phyloP scores from a whole-genome alignment of 805 yeast genomes.

The Zygoascus biomembranicola region DNA sequence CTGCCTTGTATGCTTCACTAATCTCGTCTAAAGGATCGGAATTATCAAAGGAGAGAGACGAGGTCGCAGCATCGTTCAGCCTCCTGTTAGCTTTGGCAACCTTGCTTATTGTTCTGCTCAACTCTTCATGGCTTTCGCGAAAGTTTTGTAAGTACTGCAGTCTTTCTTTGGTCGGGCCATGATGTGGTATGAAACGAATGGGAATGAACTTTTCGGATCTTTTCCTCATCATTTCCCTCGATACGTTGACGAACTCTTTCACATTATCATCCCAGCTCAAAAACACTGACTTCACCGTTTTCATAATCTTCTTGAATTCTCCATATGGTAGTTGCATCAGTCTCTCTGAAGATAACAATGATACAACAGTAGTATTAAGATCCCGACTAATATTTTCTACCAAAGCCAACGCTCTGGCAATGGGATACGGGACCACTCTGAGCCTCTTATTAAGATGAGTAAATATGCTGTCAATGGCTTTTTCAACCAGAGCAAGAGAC shows the following conservation, averaged over 20 bases:
- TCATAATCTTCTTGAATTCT: slow-evolving; percentile 32
- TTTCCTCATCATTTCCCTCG: slow-evolving; percentile 69
- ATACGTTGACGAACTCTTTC: slow-evolving; percentile 54
- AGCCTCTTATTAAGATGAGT: slow-evolving; percentile 53
- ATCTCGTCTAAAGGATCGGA: slow-evolving; percentile 29
- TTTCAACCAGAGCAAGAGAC: slow-evolving; percentile 37
- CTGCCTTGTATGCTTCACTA: slow-evolving; percentile 34
- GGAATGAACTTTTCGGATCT: slow-evolving; percentile 63
- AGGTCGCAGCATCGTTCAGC: slow-evolving; percentile 4
- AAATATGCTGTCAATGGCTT: slow-evolving; percentile 42
- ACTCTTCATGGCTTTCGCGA: slow-evolving; percentile 45
- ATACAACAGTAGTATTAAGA: slow-evolving; percentile 37
- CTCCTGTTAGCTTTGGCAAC: slow-evolving; percentile 15
- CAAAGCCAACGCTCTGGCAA: slow-evolving; percentile 53
- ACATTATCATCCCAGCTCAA: slow-evolving; percentile 50
- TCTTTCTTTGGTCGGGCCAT: slow-evolving; percentile 33
- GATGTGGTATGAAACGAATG: slow-evolving; percentile 48
- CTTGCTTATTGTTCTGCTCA: slow-evolving; percentile 32
- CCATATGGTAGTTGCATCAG: slow-evolving; percentile 37
- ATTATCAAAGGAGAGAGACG: slow-evolving; percentile 17
- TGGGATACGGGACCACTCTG: slow-evolving; percentile 52
- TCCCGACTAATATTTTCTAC: slow-evolving; percentile 59
- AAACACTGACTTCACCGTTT: slow-evolving; percentile 31
- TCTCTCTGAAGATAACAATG: slow-evolving; percentile 31
- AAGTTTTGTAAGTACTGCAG: slow-evolving; percentile 38